Evolutionary conservation across 495 filamentous ascomycete species (phyloP).

Genomic region (Cercophora scortea): DNA sequence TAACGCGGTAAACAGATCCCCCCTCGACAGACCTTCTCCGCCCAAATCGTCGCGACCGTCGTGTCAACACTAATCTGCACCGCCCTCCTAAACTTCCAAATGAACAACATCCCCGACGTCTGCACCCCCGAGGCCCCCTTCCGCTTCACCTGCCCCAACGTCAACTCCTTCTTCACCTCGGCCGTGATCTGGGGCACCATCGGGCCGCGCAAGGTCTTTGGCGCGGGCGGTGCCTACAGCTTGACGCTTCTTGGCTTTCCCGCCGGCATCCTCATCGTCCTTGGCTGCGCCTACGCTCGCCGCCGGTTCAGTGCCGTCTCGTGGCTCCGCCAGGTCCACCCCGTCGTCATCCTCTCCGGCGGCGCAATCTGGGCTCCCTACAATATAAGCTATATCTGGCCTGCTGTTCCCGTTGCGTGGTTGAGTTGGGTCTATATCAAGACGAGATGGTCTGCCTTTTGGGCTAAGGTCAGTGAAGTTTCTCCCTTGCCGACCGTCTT

Average conservation of each 20-base stretch:
- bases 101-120: conserved; percentile 23
- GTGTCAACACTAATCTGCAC: conserved; percentile 32
- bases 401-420: conserved; percentile 29
- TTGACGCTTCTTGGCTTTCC: conserved; percentile 31
- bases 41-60: conserved; percentile 35
- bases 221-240: conserved; percentile 28
- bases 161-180: conserved; percentile 38
- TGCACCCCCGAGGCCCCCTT: conserved; percentile 33
- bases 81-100: conserved; percentile 35
- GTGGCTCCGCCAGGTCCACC: conserved; percentile 27
- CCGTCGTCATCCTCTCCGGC: conserved; percentile 31
- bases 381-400: conserved; percentile 31
- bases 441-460: conserved; percentile 26
- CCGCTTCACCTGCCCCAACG: conserved; percentile 31
- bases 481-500: too few relatives aligned
- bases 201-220: conserved; percentile 36
- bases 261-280: conserved; percentile 23
- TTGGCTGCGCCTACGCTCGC: conserved; percentile 23
- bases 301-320: conserved; percentile 18
- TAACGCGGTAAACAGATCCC: conserved; percentile 18
- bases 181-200: conserved; percentile 39
- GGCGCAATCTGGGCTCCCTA: conserved; percentile 28
- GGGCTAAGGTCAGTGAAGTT: conserved; percentile 41
- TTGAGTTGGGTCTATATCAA: conserved; percentile 32
- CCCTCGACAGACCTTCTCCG: conserved; percentile 32